A percentile compares a stretch with the other conserved stretches of the same genome.
Evolutionary conservation across 148 eudicot genomes (phyloP).

Genomic region (Persicaria maculosa): DNA sequence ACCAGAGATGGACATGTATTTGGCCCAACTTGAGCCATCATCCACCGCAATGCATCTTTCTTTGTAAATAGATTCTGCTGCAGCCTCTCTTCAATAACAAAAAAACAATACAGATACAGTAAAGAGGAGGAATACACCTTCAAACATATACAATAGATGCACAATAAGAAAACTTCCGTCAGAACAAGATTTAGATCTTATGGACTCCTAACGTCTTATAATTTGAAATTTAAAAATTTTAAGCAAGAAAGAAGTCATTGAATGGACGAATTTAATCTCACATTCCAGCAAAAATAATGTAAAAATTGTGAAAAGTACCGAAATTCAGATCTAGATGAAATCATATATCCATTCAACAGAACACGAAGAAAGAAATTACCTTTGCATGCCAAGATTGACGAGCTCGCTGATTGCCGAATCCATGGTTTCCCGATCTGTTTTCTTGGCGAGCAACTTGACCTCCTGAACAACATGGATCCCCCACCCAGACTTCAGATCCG

Average conservation of each 20-base stretch:
- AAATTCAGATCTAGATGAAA: neutral
- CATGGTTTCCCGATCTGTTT: slow-evolving; percentile 43
- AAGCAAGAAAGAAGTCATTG: neutral
- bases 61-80: slow-evolving; percentile 87
- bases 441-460: slow-evolving; percentile 55
- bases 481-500: slow-evolving; percentile 77
- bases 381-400: slow-evolving; percentile 54
- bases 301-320: neutral
- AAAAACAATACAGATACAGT: slow-evolving; percentile 16
- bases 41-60: slow-evolving; percentile 86
- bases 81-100: slow-evolving; percentile 59
- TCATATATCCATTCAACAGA: slow-evolving; percentile 1
- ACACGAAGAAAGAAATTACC: slow-evolving; percentile 22
- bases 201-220: neutral
- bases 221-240: neutral
- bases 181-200: neutral
- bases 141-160: neutral
- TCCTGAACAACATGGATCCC: slow-evolving; percentile 89
- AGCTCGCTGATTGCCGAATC: slow-evolving; percentile 61
- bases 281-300: neutral
- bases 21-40: slow-evolving; percentile 84
- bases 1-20: slow-evolving; percentile 95
- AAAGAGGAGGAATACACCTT: neutral
- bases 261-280: neutral
- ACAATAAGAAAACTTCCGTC: neutral